Base-by-base conservation (phyloP, 306 rosid species). In the Carpinus viminea region DNA sequence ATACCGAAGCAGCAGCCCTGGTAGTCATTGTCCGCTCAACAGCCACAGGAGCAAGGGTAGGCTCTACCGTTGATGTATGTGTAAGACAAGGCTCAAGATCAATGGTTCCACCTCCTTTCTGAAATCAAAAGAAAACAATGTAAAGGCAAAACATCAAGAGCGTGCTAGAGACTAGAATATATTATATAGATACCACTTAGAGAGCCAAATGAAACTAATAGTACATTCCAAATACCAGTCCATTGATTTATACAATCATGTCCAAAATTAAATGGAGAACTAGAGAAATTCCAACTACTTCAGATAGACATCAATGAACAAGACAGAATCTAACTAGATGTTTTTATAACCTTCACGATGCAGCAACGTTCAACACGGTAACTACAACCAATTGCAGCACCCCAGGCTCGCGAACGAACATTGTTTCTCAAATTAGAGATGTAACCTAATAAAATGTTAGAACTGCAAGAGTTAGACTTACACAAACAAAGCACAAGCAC, bases 391-490 rank as follows among this genome's bases (percentile, higher is more conserved):
- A 90, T 90, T 83, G 97, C 93, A 80, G 97, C 98, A 81, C 97
- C 98, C 98, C 98, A 94, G 7, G 97, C 97, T 68, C 98, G 98
- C 28, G 98, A 94, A 51, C 98, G 95, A 34, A 94, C 97, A 76
- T 92, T 94, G 83, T 94, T 94, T 87, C 98, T 89, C 85, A 89
- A 77, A 50, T 97, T 88, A 48, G 98, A 94, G 76, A 92, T 84
- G 81, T 94, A 94, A 86, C 95, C 98, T 94, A 88, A 74, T 38
- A 75, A 60, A 77, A 60, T 38, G 70, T 54, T 81, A 79, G 21
- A 76, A 46, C 50, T 47, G 43, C 62, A 13, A 72, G 20, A 28
- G 51, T 74, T 59, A 84, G 54, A 41, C 80, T 24, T 24, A n/a
- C n/a, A n/a, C n/a, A 62, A 70, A 72, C 47, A 73, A 48, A 75